These are phyloP conservation scores for Aspergillus sp. DNA, from an alignment of 2,329 filamentous ascomycete species.

Conservation along the genomic window DNA sequence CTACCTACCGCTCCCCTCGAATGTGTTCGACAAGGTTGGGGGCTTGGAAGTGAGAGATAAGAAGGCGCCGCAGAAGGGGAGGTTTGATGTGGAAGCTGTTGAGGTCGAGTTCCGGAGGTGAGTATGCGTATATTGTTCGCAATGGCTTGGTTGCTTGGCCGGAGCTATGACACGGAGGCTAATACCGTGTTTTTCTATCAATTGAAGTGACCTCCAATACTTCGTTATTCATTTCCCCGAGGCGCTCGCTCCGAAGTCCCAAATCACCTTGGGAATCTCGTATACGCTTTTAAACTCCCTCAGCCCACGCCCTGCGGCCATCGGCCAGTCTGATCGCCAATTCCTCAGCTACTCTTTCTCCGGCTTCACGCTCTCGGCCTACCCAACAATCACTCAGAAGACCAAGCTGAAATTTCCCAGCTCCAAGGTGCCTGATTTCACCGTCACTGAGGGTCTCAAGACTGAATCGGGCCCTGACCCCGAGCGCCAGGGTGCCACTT, in stretches of 20 bases:
- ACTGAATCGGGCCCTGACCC: conserved; percentile 59
- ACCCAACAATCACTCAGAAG: conserved; percentile 85
- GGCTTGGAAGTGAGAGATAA: conserved; percentile 88
- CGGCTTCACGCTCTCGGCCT: conserved; percentile 74
- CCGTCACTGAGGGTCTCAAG: conserved; percentile 55
- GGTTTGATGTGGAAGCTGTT: conserved; percentile 62
- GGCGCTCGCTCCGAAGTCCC: conserved; percentile 64
- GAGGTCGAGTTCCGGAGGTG: conserved; percentile 49
- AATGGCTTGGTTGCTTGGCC: conserved; percentile 9
- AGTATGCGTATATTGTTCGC: conserved; percentile 46
- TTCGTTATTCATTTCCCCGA: conserved; percentile 72
- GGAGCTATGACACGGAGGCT: conserved; percentile 1
- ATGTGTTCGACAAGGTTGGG: conserved; percentile 67
- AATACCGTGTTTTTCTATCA: conserved; percentile 11
- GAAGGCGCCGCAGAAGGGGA: conserved; percentile 61
- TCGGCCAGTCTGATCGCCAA: conserved; percentile 78
- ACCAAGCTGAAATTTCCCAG: conserved; percentile 88
- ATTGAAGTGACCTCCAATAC: conserved; percentile 62
- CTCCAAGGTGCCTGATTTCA: conserved; percentile 74
- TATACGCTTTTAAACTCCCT: conserved; percentile 76
- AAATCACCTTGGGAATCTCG: conserved; percentile 79
- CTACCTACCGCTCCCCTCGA: conserved; percentile 75
- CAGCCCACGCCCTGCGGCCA: conserved; percentile 67
- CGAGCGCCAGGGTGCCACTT: conserved; percentile 72
- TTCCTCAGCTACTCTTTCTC: conserved; percentile 81